Percentiles rank a stretch among this genome's conserved stretches.
Evolutionary conservation across 164 flowering plant genomes (phyloP).

Genomic region (Pachysandra terminalis): DNA sequence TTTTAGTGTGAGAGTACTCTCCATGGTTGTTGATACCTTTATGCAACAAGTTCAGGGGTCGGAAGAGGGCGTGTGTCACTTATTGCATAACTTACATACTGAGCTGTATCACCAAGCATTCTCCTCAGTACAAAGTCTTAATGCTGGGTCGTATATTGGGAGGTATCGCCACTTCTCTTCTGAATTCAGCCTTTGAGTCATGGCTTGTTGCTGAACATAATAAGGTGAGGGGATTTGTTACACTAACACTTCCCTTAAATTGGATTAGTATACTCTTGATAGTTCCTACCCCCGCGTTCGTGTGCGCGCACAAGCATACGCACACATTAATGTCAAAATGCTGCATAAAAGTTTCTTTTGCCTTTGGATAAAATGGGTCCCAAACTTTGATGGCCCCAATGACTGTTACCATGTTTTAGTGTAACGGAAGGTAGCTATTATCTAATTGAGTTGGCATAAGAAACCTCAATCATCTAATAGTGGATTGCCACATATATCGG

Average conservation of each 20-base stretch:
- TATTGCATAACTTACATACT: conserved; percentile 95
- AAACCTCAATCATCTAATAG: neutral
- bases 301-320: no score
- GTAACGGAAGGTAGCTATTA: neutral
- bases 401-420: neutral
- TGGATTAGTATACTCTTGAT: neutral
- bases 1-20: neutral
- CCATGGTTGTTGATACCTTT: conserved; percentile 7
- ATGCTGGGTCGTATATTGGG: conserved; percentile 97
- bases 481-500: neutral
- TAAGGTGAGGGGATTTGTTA: conserved; percentile 62
- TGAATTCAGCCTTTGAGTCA: conserved; percentile 96
- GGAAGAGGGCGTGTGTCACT: conserved; percentile 94
- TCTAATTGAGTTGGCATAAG: neutral
- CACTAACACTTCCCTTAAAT: conserved; percentile 1
- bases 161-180: conserved; percentile 94
- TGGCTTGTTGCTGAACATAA: conserved; percentile 99
- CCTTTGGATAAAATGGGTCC: neutral
- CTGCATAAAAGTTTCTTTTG: no score
- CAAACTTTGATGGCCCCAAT: neutral
- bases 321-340: no score
- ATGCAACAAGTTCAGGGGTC: conserved; percentile 59
- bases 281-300: no score
- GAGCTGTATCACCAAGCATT: conserved; percentile 97
- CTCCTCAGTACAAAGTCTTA: conserved; percentile 82